Conservation (phyloP, 192 early-diverging fungal genomes). For the Lunasporangiospora selenospora region DNA sequence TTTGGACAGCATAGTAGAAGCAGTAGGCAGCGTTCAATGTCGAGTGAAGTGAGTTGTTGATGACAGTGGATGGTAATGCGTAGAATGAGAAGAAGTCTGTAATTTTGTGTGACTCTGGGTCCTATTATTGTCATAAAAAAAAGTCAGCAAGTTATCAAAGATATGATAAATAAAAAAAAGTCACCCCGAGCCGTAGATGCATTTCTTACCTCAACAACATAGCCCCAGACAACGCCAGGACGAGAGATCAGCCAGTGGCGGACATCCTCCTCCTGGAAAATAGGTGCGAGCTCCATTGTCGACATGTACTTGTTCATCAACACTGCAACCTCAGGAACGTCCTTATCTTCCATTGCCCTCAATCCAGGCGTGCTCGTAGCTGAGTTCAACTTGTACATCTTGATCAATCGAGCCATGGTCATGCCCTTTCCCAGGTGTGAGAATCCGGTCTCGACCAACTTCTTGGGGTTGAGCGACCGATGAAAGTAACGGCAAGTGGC, state of each 20-base stretch:
- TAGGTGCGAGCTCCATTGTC: constrained; percentile 71
- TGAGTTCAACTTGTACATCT: constrained; percentile 72
- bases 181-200: not conserved
- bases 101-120: constrained; percentile 66
- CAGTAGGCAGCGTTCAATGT: constrained; percentile 91
- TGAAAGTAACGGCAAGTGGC: constrained; percentile 85
- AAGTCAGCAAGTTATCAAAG: not conserved
- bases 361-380: constrained; percentile 72
- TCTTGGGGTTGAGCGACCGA: constrained; percentile 92
- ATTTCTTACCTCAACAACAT: constrained; percentile 82
- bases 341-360: constrained; percentile 78
- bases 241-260: constrained; percentile 90
- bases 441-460: constrained; percentile 93
- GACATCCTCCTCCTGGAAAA: constrained; percentile 87
- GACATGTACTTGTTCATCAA: constrained; percentile 81
- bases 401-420: constrained; percentile 77
- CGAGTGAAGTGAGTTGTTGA: constrained; percentile 74
- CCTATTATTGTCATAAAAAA: constrained; percentile 30
- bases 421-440: constrained; percentile 77
- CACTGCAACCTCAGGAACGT: constrained; percentile 75
- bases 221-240: constrained; percentile 88
- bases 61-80: constrained; percentile 90
- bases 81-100: constrained; percentile 97
- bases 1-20: constrained; percentile 88
- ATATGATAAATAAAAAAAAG: not conserved